Conservation (phyloP, 768 basidiomycete species). For the Nidularia pulvinata region DNA sequence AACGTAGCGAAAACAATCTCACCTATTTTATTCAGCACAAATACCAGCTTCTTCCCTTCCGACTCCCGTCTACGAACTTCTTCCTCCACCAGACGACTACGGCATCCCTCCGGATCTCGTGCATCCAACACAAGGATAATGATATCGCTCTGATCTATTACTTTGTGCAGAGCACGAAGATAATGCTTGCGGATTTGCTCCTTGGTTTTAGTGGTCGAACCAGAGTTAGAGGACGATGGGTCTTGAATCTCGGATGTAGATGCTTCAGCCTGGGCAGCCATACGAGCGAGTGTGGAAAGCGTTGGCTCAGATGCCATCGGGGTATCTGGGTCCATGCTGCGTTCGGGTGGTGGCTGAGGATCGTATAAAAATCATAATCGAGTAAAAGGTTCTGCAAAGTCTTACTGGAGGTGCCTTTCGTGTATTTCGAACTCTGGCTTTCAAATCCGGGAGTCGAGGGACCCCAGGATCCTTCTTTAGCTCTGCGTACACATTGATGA, state of each 20-base stretch:
- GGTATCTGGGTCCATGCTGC: slow-evolving; percentile 49
- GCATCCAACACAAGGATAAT: slow-evolving; percentile 91
- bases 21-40: slow-evolving; percentile 98
- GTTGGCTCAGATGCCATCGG: slow-evolving; percentile 78
- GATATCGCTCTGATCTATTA: slow-evolving; percentile 93
- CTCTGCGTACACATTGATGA: slow-evolving; percentile 36
- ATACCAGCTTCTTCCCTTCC: slow-evolving; percentile 91
- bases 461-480: slow-evolving; percentile 90
- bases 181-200: slow-evolving; percentile 76
- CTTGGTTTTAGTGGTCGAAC: slow-evolving; percentile 45
- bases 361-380: too few species aligned
- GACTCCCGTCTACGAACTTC: slow-evolving; percentile 84
- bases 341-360: slow-evolving; percentile 9
- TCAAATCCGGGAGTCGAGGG: slow-evolving; percentile 78
- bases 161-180: slow-evolving; percentile 82
- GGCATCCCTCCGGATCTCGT: slow-evolving; percentile 91
- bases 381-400: too few species aligned
- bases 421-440: slow-evolving; percentile 50
- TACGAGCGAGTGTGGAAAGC: slow-evolving; percentile 54
- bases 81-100: slow-evolving; percentile 92
- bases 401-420: slow-evolving; percentile 22
- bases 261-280: slow-evolving; percentile 36
- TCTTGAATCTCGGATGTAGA: slow-evolving; percentile 13
- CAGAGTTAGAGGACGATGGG: slow-evolving; percentile 27
- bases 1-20: slow-evolving; percentile 18